Percentiles rank a stretch among this genome's conserved stretches.
Evolutionary conservation across 257 asterid species (phyloP).

Genomic region (Solanum peruvianum): DNA sequence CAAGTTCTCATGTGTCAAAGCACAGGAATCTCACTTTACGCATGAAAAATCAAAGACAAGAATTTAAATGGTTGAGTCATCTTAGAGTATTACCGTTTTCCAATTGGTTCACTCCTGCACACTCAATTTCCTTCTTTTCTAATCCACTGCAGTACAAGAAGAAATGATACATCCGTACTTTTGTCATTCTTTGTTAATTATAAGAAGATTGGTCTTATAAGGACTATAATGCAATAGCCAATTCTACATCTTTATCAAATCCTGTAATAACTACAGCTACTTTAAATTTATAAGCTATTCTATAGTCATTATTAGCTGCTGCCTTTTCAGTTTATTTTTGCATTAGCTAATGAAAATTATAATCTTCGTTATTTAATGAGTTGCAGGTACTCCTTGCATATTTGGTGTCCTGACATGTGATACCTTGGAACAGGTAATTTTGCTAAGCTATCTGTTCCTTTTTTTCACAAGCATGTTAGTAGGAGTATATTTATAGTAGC

Average conservation of each 20-base stretch:
- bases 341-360: neutral
- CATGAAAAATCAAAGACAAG: neutral
- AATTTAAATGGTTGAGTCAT: neutral
- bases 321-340: neutral
- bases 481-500: neutral
- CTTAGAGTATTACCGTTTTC: neutral
- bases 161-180: neutral
- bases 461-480: neutral
- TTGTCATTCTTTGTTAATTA: neutral
- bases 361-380: neutral
- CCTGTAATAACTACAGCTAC: neutral
- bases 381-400: slow-evolving; percentile 89
- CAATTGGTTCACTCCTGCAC: neutral
- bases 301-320: neutral
- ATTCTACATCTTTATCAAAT: neutral
- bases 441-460: neutral
- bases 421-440: slow-evolving; percentile 77
- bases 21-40: neutral
- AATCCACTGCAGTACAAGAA: neutral
- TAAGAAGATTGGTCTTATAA: neutral
- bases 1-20: neutral
- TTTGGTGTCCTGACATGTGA: slow-evolving; percentile 89
- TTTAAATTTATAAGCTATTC: neutral
- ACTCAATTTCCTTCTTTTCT: neutral
- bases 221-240: neutral